A percentile compares a stretch with the other conserved stretches of the same genome.
Conservation (phyloP, 257 asterid species). For the Eustoma russellianum region DNA sequence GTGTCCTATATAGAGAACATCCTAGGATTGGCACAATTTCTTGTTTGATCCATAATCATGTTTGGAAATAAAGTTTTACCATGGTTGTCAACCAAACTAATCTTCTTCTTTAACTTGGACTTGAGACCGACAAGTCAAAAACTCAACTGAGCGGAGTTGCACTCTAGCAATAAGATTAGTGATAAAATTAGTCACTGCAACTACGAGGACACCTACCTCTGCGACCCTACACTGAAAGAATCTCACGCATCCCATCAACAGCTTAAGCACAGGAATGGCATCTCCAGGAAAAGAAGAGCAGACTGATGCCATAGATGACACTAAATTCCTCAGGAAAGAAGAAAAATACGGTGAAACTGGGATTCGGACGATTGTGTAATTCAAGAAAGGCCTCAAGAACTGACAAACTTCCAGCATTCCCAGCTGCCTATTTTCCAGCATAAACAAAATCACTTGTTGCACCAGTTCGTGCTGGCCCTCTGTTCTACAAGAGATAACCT, state of each 20-base stretch:
- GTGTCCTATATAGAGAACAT: no score
- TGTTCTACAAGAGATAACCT: slow-evolving; percentile 62
- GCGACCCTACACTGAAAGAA: slow-evolving; percentile 51
- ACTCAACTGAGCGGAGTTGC: no score
- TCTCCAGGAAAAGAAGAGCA: slow-evolving; percentile 65
- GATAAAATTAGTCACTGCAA: slow-evolving; percentile 4
- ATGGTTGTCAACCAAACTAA: no score
- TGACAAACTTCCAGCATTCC: slow-evolving; percentile 68
- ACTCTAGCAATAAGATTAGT: no score
- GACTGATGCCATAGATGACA: slow-evolving; percentile 56
- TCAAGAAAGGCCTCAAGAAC: slow-evolving; percentile 73
- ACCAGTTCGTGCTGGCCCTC: slow-evolving; percentile 66
- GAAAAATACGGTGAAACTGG: slow-evolving; percentile 31
- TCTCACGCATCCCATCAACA: slow-evolving; percentile 49
- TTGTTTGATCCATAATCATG: no score
- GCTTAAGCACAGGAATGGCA: slow-evolving; percentile 59
- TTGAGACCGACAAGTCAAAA: no score
- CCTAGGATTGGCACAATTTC: no score
- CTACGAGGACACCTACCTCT: slow-evolving; percentile 50
- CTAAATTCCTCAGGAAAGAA: slow-evolving; percentile 42
- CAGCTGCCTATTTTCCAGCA: slow-evolving; percentile 52
- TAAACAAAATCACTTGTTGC: slow-evolving; percentile 57
- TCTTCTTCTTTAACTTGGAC: no score
- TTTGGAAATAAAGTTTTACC: no score
- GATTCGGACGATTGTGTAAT: slow-evolving; percentile 45